These are phyloP conservation scores for Kitagawia praeruptora DNA, from an alignment of 129 eudicot genomes.

Conservation along the genomic window DNA sequence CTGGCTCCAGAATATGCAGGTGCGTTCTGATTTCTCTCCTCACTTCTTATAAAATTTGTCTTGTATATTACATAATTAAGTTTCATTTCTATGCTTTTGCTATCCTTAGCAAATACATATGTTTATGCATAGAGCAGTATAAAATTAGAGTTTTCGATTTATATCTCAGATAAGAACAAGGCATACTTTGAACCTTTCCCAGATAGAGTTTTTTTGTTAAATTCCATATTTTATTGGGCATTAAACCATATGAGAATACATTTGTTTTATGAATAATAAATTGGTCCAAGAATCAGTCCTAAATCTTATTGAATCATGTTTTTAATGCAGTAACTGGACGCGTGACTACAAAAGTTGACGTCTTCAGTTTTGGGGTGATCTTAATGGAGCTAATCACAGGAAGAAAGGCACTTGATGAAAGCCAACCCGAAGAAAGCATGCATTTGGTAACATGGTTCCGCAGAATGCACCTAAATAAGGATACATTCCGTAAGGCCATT, in stretches of 20 bases:
- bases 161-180: neutral
- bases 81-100: neutral
- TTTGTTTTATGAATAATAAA: neutral
- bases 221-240: no score
- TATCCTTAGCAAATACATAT: neutral
- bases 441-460: conserved; percentile 98
- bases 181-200: neutral
- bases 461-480: conserved; percentile 80
- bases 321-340: conserved; percentile 70
- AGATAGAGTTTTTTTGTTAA: neutral
- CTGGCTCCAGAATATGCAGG: conserved; percentile 99
- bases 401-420: conserved; percentile 88
- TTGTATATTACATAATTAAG: neutral
- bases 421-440: conserved; percentile 97
- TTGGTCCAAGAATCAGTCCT: neutral
- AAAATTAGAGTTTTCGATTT: neutral
- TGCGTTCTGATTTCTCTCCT: conserved; percentile 8
- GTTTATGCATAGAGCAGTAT: neutral
- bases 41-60: neutral
- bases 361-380: conserved; percentile 94
- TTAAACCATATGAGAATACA: neutral
- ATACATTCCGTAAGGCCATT: conserved; percentile 76
- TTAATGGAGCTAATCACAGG: conserved; percentile 95
- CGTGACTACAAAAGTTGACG: conserved; percentile 93
- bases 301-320: neutral